Evolutionary conservation across 257 asterid genomes (phyloP).

Genomic region (Solanum sejunctum): DNA sequence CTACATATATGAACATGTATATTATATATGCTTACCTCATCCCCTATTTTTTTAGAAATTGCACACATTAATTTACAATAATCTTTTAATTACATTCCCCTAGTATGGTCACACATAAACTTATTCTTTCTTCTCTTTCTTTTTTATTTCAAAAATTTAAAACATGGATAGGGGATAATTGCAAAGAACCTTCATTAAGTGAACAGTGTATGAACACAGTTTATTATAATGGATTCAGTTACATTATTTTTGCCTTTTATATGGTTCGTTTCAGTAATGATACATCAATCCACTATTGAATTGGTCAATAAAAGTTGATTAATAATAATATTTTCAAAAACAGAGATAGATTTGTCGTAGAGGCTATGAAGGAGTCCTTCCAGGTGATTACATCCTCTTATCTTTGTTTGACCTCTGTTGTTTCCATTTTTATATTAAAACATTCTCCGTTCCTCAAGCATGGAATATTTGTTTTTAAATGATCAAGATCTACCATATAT

Average conservation of each 20-base stretch:
- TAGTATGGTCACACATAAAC: constrained; percentile 42
- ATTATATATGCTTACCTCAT: neutral
- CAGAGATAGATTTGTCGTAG: constrained; percentile 40
- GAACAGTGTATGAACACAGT: constrained; percentile 10
- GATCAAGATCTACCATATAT: constrained; percentile 25
- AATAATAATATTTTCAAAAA: neutral
- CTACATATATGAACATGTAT: neutral
- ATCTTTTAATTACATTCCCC: constrained; percentile 10
- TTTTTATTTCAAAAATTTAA: neutral
- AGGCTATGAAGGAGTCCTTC: constrained; percentile 24
- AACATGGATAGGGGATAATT: constrained; percentile 19
- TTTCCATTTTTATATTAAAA: neutral
- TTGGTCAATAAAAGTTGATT: constrained; percentile 42
- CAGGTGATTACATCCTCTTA: constrained; percentile 58
- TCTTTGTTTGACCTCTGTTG: constrained; percentile 49
- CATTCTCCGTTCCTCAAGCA: constrained; percentile 29
- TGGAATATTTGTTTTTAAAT: constrained; percentile 25
- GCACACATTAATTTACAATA: neutral
- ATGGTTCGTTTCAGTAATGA: constrained; percentile 24
- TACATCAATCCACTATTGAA: constrained; percentile 43
- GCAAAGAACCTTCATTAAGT: constrained; percentile 35
- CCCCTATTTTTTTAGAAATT: neutral
- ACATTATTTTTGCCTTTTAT: neutral
- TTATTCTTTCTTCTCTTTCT: neutral
- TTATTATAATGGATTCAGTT: neutral